A percentile compares a stretch with the other conserved stretches of the same genome.
phyloP scores from a whole-genome alignment of 148 eudicot genomes.

The Amaranthus hypochondriacus region DNA sequence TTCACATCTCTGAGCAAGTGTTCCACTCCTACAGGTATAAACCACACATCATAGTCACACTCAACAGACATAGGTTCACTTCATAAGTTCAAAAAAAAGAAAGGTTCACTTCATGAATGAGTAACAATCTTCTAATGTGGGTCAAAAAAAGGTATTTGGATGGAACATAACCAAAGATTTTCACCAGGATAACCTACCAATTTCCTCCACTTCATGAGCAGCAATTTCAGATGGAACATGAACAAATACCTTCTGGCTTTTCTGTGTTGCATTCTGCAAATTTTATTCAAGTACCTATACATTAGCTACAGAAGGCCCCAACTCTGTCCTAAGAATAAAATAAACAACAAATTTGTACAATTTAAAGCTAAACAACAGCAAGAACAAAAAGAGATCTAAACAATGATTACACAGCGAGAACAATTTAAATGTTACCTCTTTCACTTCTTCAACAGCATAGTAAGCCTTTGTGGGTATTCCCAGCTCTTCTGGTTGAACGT shows the following conservation, averaged over 20 bases:
- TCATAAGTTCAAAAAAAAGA: neutral
- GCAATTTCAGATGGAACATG: conserved; percentile 92
- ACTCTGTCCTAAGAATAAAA: neutral
- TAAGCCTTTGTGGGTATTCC: conserved; percentile 99
- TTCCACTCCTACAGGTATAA: conserved; percentile 62
- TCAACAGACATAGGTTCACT: neutral
- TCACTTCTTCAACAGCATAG: conserved; percentile 97
- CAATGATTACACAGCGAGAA: neutral
- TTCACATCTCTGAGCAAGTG: conserved; percentile 96
- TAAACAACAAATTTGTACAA: neutral
- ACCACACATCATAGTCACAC: neutral
- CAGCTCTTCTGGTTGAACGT: conserved; percentile 95
- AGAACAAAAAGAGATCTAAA: neutral
- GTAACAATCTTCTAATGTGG: neutral
- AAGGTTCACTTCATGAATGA: neutral
- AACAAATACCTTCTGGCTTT: conserved; percentile 89
- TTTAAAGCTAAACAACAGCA: neutral
- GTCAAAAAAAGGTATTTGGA: neutral
- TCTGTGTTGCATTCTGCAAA: conserved; percentile 39
- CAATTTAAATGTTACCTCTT: conserved; percentile 55
- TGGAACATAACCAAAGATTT: neutral
- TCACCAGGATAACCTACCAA: conserved; percentile 40
- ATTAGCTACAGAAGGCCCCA: neutral
- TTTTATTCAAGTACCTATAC: conserved; percentile 2
- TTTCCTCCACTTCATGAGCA: conserved; percentile 96